Percentiles rank a stretch among this genome's conserved stretches.
phyloP scores from a whole-genome alignment of 805 yeast species.

The Candida quercuum region DNA sequence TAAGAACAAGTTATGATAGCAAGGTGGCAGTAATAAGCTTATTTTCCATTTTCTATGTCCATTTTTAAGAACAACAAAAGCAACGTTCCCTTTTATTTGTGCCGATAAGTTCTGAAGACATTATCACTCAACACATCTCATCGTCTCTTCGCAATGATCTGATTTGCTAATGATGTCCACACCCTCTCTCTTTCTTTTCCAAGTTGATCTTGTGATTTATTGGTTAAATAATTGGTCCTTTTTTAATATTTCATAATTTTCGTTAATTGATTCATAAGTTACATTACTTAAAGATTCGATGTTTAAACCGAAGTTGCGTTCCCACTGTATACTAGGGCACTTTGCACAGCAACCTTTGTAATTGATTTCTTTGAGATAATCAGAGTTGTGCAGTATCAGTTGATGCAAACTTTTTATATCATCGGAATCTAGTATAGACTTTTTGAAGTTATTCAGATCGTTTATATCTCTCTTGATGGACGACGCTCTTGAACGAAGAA shows the following conservation, averaged over 20 bases:
- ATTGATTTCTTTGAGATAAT: constrained; percentile 21
- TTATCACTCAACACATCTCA: too few relatives aligned
- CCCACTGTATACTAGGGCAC: constrained; percentile 23
- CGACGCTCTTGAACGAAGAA: constrained; percentile 14
- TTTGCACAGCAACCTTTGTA: constrained; percentile 21
- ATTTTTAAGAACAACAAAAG: too few relatives aligned
- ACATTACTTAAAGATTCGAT: constrained; percentile 40
- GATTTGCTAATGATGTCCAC: too few relatives aligned
- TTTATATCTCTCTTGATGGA: constrained; percentile 16
- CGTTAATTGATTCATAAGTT: constrained; percentile 34
- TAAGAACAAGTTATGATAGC: too few relatives aligned
- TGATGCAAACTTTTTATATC: constrained; percentile 13
- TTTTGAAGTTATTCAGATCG: constrained; percentile 18
- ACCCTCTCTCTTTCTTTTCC: too few relatives aligned
- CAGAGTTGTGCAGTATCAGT: constrained; percentile 10
- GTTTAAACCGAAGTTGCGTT: constrained; percentile 18
- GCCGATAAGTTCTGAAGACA: too few relatives aligned
- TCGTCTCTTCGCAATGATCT: too few relatives aligned
- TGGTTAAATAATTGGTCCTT: constrained; percentile 18
- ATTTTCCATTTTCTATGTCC: too few relatives aligned
- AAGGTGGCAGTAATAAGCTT: too few relatives aligned
- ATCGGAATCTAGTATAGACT: constrained; percentile 11
- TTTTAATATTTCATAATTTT: constrained; percentile 22
- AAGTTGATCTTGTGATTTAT: not conserved
- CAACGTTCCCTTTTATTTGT: too few relatives aligned